Conservation (phyloP, 2,329 filamentous ascomycete genomes). For the Cytospora leucostoma region DNA sequence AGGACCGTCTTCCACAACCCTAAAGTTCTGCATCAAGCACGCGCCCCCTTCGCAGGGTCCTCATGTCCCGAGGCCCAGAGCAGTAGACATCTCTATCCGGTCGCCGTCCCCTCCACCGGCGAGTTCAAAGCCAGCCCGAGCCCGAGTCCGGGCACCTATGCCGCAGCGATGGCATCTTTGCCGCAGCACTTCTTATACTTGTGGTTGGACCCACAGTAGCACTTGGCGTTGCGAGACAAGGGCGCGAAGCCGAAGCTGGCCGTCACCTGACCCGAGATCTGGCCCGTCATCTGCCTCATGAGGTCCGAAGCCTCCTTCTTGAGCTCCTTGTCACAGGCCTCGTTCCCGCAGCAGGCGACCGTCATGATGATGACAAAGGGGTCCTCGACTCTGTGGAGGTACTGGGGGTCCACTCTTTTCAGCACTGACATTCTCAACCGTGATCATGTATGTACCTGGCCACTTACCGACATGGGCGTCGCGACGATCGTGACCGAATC, state of each 20-base stretch:
- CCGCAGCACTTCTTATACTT: constrained; percentile 28
- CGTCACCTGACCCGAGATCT: constrained; percentile 23
- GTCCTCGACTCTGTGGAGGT: constrained; percentile 27
- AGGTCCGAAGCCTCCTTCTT: constrained; percentile 25
- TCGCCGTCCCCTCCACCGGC: too few species aligned
- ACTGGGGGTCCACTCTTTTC: constrained; percentile 5
- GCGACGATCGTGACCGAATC: constrained; percentile 23
- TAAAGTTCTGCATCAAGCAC: too few species aligned
- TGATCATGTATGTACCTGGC: background rate
- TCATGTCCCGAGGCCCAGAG: too few species aligned
- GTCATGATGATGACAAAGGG: constrained; percentile 29
- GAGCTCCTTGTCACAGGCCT: constrained; percentile 18
- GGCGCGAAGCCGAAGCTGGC: constrained; percentile 25
- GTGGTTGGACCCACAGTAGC: constrained; percentile 27
- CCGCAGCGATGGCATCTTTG: constrained; percentile 3
- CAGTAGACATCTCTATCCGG: too few species aligned
- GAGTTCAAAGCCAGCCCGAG: too few species aligned
- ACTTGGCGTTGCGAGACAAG: constrained; percentile 25
- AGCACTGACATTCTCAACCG: background rate
- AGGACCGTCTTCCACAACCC: too few species aligned
- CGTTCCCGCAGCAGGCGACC: constrained; percentile 22
- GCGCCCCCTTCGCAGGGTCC: too few species aligned
- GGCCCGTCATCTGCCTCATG: constrained; percentile 26
- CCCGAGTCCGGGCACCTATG: background rate
- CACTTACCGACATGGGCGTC: constrained; percentile 28